Evolutionary conservation across 2,329 filamentous ascomycete genomes (phyloP).

Genomic region (Acarospora socialis): DNA sequence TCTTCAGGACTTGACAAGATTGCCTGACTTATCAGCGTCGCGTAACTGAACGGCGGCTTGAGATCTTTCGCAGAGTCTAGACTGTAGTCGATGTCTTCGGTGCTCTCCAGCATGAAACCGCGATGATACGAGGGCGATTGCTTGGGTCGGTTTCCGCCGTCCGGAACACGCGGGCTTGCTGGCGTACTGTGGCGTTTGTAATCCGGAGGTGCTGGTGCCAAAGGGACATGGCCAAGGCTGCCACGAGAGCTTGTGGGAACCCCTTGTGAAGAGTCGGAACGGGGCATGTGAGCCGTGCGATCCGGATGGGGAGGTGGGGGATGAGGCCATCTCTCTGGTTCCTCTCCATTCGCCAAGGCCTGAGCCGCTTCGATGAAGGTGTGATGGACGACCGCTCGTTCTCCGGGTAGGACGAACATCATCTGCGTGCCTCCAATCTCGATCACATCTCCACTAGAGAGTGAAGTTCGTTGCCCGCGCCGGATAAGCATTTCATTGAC

Average conservation of each 20-base stretch:
- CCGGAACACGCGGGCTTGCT: too few relatives aligned
- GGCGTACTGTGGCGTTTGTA: slow-evolving; percentile 26
- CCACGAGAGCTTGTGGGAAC: slow-evolving; percentile 3
- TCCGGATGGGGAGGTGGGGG: slow-evolving; percentile 21
- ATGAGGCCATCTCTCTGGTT: slow-evolving; percentile 27
- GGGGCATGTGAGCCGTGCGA: slow-evolving; percentile 10
- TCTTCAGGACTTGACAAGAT: slow-evolving; percentile 77
- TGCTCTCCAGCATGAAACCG: slow-evolving; percentile 39
- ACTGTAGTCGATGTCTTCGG: slow-evolving; percentile 44
- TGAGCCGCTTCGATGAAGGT: slow-evolving; percentile 56
- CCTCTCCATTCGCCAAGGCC: slow-evolving; percentile 27
- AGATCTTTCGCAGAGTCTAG: slow-evolving; percentile 75
- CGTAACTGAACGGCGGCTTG: slow-evolving; percentile 93
- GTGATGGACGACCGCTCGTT: slow-evolving; percentile 53
- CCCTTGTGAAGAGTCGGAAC: slow-evolving; percentile 4
- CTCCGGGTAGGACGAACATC: slow-evolving; percentile 90
- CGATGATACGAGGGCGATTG: slow-evolving; percentile 33
- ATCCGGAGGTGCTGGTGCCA: slow-evolving; percentile 30
- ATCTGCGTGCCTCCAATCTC: slow-evolving; percentile 90
- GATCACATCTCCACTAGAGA: slow-evolving; percentile 79
- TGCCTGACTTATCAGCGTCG: slow-evolving; percentile 90
- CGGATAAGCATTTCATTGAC: slow-evolving; percentile 62
- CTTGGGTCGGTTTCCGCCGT: too few relatives aligned
- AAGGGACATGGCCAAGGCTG: slow-evolving; percentile 12
- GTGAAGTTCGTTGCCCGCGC: slow-evolving; percentile 47